Evolutionary conservation across 2,329 filamentous ascomycete species (phyloP).

Genomic region (Elsinoe necatrix): DNA sequence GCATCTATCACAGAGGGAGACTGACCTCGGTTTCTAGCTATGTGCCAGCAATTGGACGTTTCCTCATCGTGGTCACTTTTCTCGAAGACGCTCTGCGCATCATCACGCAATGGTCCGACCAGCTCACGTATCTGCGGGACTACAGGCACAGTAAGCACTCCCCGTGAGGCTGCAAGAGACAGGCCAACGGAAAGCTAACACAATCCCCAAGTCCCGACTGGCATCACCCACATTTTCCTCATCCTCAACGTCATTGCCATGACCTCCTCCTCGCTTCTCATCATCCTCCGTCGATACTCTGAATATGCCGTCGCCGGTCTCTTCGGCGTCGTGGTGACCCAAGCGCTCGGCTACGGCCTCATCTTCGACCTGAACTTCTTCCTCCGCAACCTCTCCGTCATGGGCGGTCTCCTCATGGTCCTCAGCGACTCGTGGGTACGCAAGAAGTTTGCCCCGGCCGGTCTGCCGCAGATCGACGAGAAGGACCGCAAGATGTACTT

Average conservation of each 20-base stretch:
- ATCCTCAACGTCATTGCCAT: constrained; percentile 85
- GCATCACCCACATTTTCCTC: constrained; percentile 87
- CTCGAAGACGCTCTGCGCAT: constrained; percentile 94
- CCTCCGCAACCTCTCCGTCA: constrained; percentile 94
- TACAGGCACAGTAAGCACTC: constrained; percentile 76
- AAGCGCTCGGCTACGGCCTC: constrained; percentile 91
- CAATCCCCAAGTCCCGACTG: constrained; percentile 62
- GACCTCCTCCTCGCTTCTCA: constrained; percentile 69
- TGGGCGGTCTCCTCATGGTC: constrained; percentile 96
- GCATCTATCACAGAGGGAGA: constrained; percentile 14
- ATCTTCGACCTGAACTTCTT: constrained; percentile 99
- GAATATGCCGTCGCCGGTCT: constrained; percentile 88
- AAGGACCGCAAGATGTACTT: constrained; percentile 99
- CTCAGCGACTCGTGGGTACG: constrained; percentile 96
- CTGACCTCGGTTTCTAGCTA: constrained; percentile 51
- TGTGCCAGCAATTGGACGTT: constrained; percentile 88
- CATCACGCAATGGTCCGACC: constrained; percentile 93
- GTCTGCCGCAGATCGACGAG: constrained; percentile 87
- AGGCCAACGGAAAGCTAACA: not conserved
- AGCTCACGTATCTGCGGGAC: constrained; percentile 84
- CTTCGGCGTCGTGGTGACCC: constrained; percentile 80
- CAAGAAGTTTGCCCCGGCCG: constrained; percentile 94
- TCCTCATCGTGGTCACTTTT: constrained; percentile 97
- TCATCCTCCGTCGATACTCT: constrained; percentile 86
- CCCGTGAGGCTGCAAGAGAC: constrained; percentile 27